Base-by-base conservation (phyloP, 805 yeast species). In the Brettanomyces naardenensis region DNA sequence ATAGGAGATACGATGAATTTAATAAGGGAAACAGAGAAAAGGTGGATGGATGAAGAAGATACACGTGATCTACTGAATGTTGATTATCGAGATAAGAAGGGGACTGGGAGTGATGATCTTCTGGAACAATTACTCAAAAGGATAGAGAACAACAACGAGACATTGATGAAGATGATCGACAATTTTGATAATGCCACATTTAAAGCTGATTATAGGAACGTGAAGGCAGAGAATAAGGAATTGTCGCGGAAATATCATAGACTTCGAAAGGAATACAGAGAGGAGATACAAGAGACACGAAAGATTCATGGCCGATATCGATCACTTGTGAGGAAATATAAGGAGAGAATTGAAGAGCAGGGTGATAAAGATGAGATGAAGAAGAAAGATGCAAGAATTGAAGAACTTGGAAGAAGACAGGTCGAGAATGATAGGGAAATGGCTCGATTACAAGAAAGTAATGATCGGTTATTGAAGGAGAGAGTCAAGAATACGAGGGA, bases 151-250 rank as follows among this genome's bases (percentile, higher is more conserved):
- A 41, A 35, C 27, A 41, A 41, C 26, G 35, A 35, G 18, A 22
- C 22, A 14, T 19, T 41, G 2, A 15, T 28, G 6, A 28, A 30
- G 13, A 26, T 41, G 35, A 28, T 41, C n/a, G 29, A 19, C 14
- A 26, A 33, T 7, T 38, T 37, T 17, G 37, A 29, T 19, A 25
- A 31, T 13, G 38, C 40, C n/a, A 23, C 40, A 1, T 40, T 35
- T 18, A 41, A 38, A n/a, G 29, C 26, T 10, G 44, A 41, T 13
- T 37, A 38, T 25, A 19, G 31, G 36, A 23, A 35, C 13, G 25
- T 41, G 27, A 37, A 37, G 25, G 23, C 26, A n/a, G 48, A 48
- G 21, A 49, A 45, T 31, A 43, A 39, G 17, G 40, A 43, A 18
- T 23, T 45, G 22, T 41, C 37, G 18, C 17, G 25, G 13, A 46